phyloP scores from a whole-genome alignment of 2,329 filamentous ascomycete genomes.

The Fusarium odoratissimum region DNA sequence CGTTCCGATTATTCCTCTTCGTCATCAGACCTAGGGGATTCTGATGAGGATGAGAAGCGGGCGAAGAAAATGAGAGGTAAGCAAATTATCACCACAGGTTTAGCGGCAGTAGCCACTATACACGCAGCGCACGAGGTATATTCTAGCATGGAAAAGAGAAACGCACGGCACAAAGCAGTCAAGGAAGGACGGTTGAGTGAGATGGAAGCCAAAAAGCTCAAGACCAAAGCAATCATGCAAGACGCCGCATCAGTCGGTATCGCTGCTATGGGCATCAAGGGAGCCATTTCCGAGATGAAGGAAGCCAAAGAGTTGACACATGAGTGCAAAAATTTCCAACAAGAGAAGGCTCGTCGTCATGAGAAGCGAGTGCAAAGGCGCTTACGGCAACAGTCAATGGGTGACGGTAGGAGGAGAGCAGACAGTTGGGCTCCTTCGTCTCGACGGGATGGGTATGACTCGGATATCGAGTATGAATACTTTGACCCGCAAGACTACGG shows the following conservation, averaged over 20 bases:
- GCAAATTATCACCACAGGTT: constrained; percentile 67
- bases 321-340: constrained; percentile 61
- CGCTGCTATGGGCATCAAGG: constrained; percentile 68
- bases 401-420: constrained; percentile 54
- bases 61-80: constrained; percentile 71
- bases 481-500: constrained; percentile 58
- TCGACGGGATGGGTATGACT: constrained; percentile 55
- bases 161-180: constrained; percentile 64
- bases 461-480: constrained; percentile 54
- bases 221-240: constrained; percentile 66
- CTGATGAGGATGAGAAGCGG: constrained; percentile 66
- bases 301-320: constrained; percentile 63
- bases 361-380: constrained; percentile 58
- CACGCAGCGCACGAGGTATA: constrained; percentile 70
- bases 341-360: constrained; percentile 63
- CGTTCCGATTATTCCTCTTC: constrained; percentile 61
- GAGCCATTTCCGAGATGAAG: constrained; percentile 67
- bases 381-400: constrained; percentile 35
- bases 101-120: constrained; percentile 69
- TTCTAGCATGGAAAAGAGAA: constrained; percentile 68
- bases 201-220: constrained; percentile 66
- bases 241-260: constrained; percentile 70
- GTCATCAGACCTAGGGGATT: constrained; percentile 67
- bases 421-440: constrained; percentile 59
- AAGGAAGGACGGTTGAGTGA: constrained; percentile 63